Conservation (phyloP, 1,139 yeast genomes). For the Yamadazyma songkhlaensis region DNA sequence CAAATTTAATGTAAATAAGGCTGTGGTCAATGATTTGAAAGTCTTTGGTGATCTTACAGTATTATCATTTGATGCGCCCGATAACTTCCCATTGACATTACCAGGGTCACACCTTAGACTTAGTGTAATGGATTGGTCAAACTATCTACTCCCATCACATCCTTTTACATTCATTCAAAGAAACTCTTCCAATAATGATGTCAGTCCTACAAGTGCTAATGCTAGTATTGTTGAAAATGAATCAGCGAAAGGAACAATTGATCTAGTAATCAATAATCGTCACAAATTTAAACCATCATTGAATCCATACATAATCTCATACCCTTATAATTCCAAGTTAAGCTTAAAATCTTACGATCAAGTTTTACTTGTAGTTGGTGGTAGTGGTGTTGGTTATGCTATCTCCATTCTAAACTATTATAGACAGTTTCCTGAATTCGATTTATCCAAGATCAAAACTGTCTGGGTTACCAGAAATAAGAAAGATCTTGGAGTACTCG, state of each 20-base stretch:
- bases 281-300: slow-evolving; percentile 7
- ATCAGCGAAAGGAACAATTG: not conserved
- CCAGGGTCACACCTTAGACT: slow-evolving; percentile 41
- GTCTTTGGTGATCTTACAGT: slow-evolving; percentile 18
- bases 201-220: not conserved
- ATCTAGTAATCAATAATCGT: slow-evolving; percentile 9
- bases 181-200: slow-evolving; percentile 1
- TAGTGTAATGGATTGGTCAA: slow-evolving; percentile 16
- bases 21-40: slow-evolving; percentile 3
- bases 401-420: slow-evolving; percentile 54
- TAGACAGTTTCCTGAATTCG: not conserved
- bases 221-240: not conserved
- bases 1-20: not conserved
- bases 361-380: slow-evolving; percentile 62
- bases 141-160: slow-evolving; percentile 36
- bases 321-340: slow-evolving; percentile 12
- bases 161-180: slow-evolving; percentile 31
- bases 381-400: slow-evolving; percentile 81
- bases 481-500: slow-evolving; percentile 33
- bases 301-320: slow-evolving; percentile 9
- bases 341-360: slow-evolving; percentile 1
- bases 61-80: slow-evolving; percentile 15
- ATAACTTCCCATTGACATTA: slow-evolving; percentile 23
- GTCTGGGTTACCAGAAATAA: slow-evolving; percentile 54
- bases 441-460: slow-evolving; percentile 16